Evolutionary conservation across 1,139 yeast species (phyloP).

Genomic region (Lodderomyces oxycetoniae): DNA sequence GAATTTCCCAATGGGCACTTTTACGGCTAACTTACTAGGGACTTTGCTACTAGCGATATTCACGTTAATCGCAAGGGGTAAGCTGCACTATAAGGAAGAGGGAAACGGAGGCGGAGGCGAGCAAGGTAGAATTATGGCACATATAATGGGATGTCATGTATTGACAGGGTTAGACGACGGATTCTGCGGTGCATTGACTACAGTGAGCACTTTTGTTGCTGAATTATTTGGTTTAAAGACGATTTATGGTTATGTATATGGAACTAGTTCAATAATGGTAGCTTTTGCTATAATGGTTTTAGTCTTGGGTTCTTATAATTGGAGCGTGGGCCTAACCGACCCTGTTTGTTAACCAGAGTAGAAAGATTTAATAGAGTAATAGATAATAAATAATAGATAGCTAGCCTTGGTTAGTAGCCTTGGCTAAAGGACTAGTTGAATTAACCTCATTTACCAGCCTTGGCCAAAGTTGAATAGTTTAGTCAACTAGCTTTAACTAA

Average conservation of each 20-base stretch:
- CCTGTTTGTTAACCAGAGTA: conserved; percentile 19
- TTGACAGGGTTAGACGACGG: conserved; percentile 61
- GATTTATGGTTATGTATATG: conserved; percentile 36
- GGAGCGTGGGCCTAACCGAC: conserved; percentile 40
- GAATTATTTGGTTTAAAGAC: conserved; percentile 49
- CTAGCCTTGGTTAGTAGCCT: too few species aligned
- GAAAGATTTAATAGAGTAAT: not conserved
- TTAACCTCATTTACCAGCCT: too few species aligned
- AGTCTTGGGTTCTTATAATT: conserved; percentile 50
- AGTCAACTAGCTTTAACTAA: too few species aligned
- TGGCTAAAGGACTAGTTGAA: too few species aligned
- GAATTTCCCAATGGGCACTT: conserved; percentile 71
- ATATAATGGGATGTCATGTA: conserved; percentile 44
- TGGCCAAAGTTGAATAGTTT: too few species aligned
- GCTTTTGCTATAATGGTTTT: conserved; percentile 41
- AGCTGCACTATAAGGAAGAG: conserved; percentile 11
- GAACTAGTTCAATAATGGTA: conserved; percentile 28
- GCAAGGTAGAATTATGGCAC: conserved; percentile 25
- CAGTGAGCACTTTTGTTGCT: conserved; percentile 70
- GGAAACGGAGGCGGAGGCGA: too few species aligned
- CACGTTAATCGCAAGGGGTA: conserved; percentile 49
- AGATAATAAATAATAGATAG: too few species aligned
- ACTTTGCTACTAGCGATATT: conserved; percentile 53
- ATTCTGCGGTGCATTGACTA: conserved; percentile 72
- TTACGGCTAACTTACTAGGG: conserved; percentile 60